A percentile compares a stretch with the other conserved stretches of the same genome.
These are phyloP conservation scores for Pythium aquatile DNA, from an alignment of 352 stramenopile genomes.

Conservation along the genomic window DNA sequence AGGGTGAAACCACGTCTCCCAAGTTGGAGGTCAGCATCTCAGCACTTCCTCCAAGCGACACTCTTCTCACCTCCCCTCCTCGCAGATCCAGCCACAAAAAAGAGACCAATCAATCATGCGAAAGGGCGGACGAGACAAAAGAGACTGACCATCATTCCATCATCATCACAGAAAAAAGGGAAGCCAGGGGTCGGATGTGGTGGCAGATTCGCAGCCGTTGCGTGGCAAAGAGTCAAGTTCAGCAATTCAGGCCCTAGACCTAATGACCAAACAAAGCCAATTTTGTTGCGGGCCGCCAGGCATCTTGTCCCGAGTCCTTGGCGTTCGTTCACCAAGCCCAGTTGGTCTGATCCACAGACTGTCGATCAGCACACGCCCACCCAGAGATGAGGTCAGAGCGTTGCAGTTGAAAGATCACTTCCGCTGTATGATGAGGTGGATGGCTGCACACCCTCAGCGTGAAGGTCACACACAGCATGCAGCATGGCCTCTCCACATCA, in stretches of 20 bases:
- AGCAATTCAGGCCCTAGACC: background rate
- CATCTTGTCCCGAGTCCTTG: background rate
- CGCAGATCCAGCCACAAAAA: constrained; percentile 12
- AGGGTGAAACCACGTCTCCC: background rate
- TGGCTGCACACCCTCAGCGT: background rate
- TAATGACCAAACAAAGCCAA: background rate
- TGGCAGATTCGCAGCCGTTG: constrained; percentile 1
- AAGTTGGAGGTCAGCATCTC: constrained; percentile 6
- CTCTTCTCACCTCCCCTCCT: constrained; percentile 7
- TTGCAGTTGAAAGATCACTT: constrained; percentile 11
- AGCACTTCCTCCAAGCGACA: constrained; percentile 18
- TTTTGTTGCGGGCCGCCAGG: background rate
- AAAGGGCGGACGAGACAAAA: constrained; percentile 7
- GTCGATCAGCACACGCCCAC: background rate
- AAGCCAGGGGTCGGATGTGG: background rate
- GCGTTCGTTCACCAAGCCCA: background rate
- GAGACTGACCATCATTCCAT: constrained; percentile 13
- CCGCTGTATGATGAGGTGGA: background rate
- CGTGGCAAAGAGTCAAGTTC: background rate
- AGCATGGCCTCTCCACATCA: background rate
- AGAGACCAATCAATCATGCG: constrained; percentile 8
- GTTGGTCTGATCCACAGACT: background rate
- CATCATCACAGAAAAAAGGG: constrained; percentile 7
- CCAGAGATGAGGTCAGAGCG: constrained; percentile 4
- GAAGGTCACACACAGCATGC: background rate